Evolutionary conservation across 2,329 filamentous ascomycete genomes (phyloP).

Genomic region (Ophiostoma triangulosporum): DNA sequence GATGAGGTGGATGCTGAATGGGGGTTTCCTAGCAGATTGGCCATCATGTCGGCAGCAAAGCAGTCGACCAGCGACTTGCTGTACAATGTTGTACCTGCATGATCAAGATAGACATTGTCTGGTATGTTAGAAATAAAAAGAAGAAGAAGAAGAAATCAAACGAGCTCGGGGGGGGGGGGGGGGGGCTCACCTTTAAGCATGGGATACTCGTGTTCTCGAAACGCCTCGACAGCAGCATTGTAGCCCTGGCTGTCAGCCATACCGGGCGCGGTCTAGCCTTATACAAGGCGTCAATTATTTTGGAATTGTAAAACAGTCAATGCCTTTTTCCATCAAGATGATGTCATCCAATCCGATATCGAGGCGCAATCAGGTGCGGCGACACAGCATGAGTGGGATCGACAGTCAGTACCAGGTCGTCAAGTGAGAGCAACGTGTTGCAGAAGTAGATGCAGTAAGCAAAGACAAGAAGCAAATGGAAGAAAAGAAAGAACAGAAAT

Average conservation of each 20-base stretch:
- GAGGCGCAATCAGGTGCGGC: no score
- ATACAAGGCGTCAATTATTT: no score
- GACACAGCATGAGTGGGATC: no score
- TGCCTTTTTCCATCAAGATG: no score
- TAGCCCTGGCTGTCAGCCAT: slow-evolving; percentile 27
- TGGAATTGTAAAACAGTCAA: no score
- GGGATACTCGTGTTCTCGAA: slow-evolving; percentile 50
- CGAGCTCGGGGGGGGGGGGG: neutral
- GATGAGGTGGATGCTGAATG: slow-evolving; percentile 78
- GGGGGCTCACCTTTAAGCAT: slow-evolving; percentile 47
- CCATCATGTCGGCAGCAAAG: slow-evolving; percentile 67
- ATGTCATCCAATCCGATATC: no score
- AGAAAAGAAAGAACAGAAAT: no score
- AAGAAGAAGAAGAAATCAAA: slow-evolving; percentile 1
- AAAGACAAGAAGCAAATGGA: no score
- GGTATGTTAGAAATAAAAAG: slow-evolving; percentile 8
- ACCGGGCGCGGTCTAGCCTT: no score
- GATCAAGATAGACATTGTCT: slow-evolving; percentile 77
- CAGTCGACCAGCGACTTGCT: slow-evolving; percentile 67
- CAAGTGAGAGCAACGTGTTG: no score
- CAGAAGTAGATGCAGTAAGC: no score
- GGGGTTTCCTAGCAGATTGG: slow-evolving; percentile 76
- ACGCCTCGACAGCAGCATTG: slow-evolving; percentile 42
- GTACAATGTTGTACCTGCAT: slow-evolving; percentile 84
- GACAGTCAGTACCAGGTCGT: no score